Conservation (phyloP, 257 asterid species). For the Striga asiatica region DNA sequence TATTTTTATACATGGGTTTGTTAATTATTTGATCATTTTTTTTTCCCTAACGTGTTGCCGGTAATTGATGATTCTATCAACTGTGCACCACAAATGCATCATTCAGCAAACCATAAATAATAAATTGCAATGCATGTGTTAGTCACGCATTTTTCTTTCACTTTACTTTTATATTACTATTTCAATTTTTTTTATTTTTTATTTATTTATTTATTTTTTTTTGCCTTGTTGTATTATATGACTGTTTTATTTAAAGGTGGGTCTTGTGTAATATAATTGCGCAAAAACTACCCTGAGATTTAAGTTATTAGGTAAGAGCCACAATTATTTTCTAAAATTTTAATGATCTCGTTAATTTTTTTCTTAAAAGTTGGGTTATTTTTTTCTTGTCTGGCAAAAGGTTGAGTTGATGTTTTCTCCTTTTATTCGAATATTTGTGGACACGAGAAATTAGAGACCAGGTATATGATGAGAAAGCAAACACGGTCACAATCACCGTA, state of each 20-base stretch:
- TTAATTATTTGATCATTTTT: too few relatives aligned
- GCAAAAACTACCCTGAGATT: too few relatives aligned
- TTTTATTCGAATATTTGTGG: slow-evolving; percentile 5
- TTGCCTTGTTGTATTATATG: too few relatives aligned
- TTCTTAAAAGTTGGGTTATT: too few relatives aligned
- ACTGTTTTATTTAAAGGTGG: too few relatives aligned
- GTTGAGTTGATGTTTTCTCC: slow-evolving; percentile 14
- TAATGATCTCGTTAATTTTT: too few relatives aligned
- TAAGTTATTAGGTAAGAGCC: too few relatives aligned
- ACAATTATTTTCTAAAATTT: too few relatives aligned
- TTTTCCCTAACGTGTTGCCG: neutral
- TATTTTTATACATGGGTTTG: neutral
- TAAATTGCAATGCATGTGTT: slow-evolving; percentile 1
- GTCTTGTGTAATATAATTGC: too few relatives aligned
- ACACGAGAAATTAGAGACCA: slow-evolving; percentile 66
- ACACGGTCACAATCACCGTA: slow-evolving; percentile 49
- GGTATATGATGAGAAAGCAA: slow-evolving; percentile 44
- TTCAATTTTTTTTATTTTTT: neutral
- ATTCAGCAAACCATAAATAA: slow-evolving; percentile 13
- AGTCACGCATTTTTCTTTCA: neutral
- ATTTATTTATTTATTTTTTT: neutral
- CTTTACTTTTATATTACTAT: too few relatives aligned
- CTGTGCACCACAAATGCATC: slow-evolving; percentile 9
- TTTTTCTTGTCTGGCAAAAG: neutral
- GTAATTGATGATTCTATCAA: neutral